phyloP scores from a whole-genome alignment of 148 eudicot species.

The Polygonum maritimum region DNA sequence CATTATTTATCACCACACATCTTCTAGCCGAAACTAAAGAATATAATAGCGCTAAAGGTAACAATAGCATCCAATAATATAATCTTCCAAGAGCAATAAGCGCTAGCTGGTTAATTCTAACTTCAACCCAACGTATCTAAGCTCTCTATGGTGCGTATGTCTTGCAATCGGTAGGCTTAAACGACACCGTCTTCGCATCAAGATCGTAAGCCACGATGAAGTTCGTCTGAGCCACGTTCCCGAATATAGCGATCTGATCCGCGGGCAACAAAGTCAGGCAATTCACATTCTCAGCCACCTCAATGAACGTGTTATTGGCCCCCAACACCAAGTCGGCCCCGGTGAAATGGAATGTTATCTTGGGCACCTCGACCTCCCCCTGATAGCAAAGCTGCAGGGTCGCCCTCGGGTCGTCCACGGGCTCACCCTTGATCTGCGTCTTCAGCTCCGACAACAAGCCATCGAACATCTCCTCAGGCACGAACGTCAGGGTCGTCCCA shows the following conservation, averaged over 20 bases:
- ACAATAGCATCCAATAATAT: too few relatives aligned
- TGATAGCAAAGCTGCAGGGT: slow-evolving; percentile 23
- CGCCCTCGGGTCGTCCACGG: slow-evolving; percentile 16
- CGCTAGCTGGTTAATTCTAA: background rate
- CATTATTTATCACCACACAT: too few relatives aligned
- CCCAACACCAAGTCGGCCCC: slow-evolving; percentile 31
- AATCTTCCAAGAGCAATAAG: background rate
- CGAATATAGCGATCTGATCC: slow-evolving; percentile 18
- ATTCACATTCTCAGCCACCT: slow-evolving; percentile 12
- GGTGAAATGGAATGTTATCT: slow-evolving; percentile 24
- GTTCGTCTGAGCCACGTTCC: slow-evolving; percentile 38
- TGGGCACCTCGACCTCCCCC: slow-evolving; percentile 14
- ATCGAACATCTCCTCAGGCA: slow-evolving; percentile 16
- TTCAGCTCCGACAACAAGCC: slow-evolving; percentile 11
- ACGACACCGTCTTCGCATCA: slow-evolving; percentile 23
- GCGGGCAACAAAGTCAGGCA: slow-evolving; percentile 33
- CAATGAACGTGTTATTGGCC: slow-evolving; percentile 18
- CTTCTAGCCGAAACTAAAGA: too few relatives aligned
- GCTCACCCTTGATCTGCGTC: slow-evolving; percentile 3
- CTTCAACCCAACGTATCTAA: background rate
- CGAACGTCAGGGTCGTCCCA: slow-evolving; percentile 50
- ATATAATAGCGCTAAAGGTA: too few relatives aligned
- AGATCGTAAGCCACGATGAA: slow-evolving; percentile 42
- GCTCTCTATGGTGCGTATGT: background rate
- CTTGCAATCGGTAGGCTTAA: slow-evolving; percentile 45